Conservation (phyloP, 257 asterid genomes). For the Mentha longifolia region DNA sequence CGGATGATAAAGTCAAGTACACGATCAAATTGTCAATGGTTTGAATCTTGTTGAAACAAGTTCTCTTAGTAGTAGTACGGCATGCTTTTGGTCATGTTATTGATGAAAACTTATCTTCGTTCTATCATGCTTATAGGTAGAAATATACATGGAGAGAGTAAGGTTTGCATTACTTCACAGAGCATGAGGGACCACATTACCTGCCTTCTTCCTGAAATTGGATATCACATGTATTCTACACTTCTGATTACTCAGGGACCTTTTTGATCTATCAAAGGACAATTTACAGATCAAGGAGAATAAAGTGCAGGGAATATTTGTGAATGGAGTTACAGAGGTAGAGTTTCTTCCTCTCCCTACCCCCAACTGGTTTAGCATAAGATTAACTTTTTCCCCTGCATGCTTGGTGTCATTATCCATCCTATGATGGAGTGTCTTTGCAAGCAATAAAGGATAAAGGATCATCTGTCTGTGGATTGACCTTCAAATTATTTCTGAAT, state of each 20-base stretch:
- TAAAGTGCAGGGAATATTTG: constrained; percentile 63
- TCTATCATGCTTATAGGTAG: constrained; percentile 61
- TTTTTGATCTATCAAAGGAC: constrained; percentile 79
- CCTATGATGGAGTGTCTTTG: constrained; percentile 11
- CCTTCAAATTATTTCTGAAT: background rate
- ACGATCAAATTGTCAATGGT: constrained; percentile 80
- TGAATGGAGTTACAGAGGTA: constrained; percentile 77
- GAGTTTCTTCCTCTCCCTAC: constrained; percentile 24
- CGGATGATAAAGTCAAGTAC: constrained; percentile 50
- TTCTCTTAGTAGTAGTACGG: background rate
- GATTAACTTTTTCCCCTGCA: constrained; percentile 3
- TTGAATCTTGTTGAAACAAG: constrained; percentile 27
- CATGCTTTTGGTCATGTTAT: constrained; percentile 22
- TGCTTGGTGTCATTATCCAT: background rate
- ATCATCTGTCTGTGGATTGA: constrained; percentile 20
- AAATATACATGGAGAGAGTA: constrained; percentile 87
- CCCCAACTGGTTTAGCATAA: constrained; percentile 19
- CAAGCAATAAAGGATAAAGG: background rate
- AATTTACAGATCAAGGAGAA: constrained; percentile 80
- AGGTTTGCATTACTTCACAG: constrained; percentile 56
- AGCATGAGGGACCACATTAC: constrained; percentile 29
- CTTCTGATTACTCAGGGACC: constrained; percentile 65
- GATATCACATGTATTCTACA: constrained; percentile 22
- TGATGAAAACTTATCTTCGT: constrained; percentile 17
- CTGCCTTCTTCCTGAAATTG: constrained; percentile 24